Conservation (phyloP, 805 yeast genomes). For the Tetrapisispora iriomotensis region DNA sequence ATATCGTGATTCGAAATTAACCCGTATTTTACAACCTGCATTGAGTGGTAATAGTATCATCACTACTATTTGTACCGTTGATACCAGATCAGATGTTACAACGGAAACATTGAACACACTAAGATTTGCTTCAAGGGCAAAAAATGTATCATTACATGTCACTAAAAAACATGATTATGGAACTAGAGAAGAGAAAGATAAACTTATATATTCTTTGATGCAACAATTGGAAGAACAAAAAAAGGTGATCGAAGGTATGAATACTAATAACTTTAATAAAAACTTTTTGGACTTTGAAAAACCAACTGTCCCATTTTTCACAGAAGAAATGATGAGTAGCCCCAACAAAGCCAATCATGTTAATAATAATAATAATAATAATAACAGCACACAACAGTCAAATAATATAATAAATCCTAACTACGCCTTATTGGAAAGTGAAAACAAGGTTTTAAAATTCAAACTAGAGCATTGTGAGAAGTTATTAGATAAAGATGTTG, state of each 20-base stretch:
- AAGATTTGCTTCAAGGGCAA: slow-evolving; percentile 71
- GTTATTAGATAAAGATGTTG: slow-evolving; percentile 48
- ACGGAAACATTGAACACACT: slow-evolving; percentile 80
- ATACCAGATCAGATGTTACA: slow-evolving; percentile 47
- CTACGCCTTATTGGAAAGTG: slow-evolving; percentile 43
- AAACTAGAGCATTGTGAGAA: slow-evolving; percentile 61
- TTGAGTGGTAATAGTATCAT: slow-evolving; percentile 79
- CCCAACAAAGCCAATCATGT: no score
- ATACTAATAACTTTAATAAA: background rate
- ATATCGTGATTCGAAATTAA: slow-evolving; percentile 85
- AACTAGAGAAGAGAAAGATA: slow-evolving; percentile 33
- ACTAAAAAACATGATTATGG: slow-evolving; percentile 38
- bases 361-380: background rate
- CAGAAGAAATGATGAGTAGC: background rate
- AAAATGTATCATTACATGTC: slow-evolving; percentile 67
- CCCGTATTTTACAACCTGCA: slow-evolving; percentile 85
- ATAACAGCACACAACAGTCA: no score
- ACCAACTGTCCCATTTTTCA: slow-evolving; percentile 7
- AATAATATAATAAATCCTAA: slow-evolving; percentile 24
- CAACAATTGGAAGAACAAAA: slow-evolving; percentile 54
- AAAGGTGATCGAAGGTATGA: background rate
- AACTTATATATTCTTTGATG: slow-evolving; percentile 45
- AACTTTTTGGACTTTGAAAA: background rate
- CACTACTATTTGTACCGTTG: slow-evolving; percentile 79
- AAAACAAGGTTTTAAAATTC: slow-evolving; percentile 54